phyloP scores from a whole-genome alignment of 2,329 filamentous ascomycete species.

The Sodiomyces alkalinus region DNA sequence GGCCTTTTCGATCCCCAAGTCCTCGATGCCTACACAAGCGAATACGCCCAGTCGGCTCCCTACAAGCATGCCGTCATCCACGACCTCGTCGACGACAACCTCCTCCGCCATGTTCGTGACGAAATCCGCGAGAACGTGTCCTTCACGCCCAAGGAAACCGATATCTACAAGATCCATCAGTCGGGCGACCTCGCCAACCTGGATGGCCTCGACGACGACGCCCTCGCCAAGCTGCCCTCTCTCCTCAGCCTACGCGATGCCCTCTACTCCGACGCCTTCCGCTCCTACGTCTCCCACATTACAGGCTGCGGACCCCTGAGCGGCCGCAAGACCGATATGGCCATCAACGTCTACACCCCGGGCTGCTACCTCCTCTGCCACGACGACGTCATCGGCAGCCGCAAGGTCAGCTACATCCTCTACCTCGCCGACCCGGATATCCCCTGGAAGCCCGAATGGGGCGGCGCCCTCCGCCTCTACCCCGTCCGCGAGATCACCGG shows the following conservation, averaged over 20 bases:
- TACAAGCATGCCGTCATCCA: conserved; percentile 92
- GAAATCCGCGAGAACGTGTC: conserved; percentile 85
- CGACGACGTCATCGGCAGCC: conserved; percentile 96
- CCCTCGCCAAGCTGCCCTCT: conserved; percentile 73
- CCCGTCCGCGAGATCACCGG: conserved; percentile 51
- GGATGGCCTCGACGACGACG: conserved; percentile 78
- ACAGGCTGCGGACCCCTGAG: conserved; percentile 78
- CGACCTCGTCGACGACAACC: conserved; percentile 59
- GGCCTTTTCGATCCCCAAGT: conserved; percentile 48
- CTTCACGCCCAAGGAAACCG: conserved; percentile 96
- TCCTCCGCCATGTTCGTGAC: conserved; percentile 72
- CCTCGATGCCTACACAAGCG: conserved; percentile 41
- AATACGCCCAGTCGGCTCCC: conserved; percentile 49
- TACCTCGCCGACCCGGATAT: conserved; percentile 88
- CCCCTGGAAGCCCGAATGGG: conserved; percentile 84
- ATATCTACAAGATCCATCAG: conserved; percentile 99
- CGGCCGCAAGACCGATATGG: conserved; percentile 95
- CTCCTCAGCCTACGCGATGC: conserved; percentile 87
- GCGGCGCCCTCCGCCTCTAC: conserved; percentile 79
- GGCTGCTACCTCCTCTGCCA: conserved; percentile 93
- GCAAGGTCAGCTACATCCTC: conserved; percentile 90
- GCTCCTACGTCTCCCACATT: conserved; percentile 74
- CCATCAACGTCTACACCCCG: conserved; percentile 95
- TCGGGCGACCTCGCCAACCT: conserved; percentile 95
- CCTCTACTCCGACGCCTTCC: conserved; percentile 80